These are phyloP conservation scores for Wickerhamiella sorbophila DNA, from an alignment of 805 yeast genomes.

Conservation along the genomic window DNA sequence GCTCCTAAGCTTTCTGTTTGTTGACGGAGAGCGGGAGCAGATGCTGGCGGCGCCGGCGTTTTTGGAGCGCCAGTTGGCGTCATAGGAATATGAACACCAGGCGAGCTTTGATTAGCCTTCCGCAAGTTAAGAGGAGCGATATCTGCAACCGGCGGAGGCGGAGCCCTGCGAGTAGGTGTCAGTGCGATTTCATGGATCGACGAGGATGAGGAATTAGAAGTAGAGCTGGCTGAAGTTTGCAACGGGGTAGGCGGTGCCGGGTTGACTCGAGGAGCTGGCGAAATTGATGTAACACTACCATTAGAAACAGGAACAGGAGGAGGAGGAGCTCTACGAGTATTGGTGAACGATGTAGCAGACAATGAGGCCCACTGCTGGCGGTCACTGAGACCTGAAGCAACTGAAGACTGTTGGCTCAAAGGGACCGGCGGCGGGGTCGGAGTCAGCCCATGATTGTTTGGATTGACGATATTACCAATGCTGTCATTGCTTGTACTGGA, in stretches of 20 bases:
- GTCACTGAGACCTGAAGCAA: neutral
- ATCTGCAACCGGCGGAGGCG: conserved; percentile 7
- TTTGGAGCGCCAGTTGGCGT: neutral
- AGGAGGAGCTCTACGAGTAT: conserved; percentile 8
- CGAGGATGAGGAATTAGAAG: neutral
- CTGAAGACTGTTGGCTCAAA: neutral
- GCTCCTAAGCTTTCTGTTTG: neutral
- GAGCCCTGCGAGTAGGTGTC: conserved; percentile 7
- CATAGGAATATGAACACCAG: neutral
- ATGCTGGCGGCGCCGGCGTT: neutral
- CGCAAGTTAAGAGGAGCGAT: neutral
- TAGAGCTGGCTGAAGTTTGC: neutral
- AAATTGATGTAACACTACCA: neutral
- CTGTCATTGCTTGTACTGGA: neutral
- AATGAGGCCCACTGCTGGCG: neutral
- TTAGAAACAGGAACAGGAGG: conserved; percentile 2
- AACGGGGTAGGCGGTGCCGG: conserved; percentile 3
- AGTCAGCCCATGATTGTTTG: neutral
- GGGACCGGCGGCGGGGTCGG: neutral
- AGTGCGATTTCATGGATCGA: neutral
- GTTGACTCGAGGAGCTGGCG: conserved; percentile 6
- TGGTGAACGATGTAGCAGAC: conserved; percentile 4
- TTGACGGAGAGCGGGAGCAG: neutral
- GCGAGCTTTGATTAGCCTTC: neutral
- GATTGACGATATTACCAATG: neutral